Evolutionary conservation across 345 rosid genomes (phyloP), one percentile per base, ranked within the genome.

Genomic region (Punica granatum): DNA sequence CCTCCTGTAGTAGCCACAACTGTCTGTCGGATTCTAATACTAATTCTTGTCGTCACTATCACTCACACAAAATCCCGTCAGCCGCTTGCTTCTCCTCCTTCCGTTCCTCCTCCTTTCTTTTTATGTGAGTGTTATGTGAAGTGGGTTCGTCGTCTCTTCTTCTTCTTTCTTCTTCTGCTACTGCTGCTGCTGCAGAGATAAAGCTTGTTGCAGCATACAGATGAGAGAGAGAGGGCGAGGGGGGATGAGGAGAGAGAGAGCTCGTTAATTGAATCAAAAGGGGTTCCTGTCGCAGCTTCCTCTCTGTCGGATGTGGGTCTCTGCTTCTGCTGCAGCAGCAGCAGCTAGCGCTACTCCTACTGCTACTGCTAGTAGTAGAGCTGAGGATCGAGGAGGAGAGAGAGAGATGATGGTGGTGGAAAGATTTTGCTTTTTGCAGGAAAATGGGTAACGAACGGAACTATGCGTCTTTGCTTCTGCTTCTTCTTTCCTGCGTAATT

Each of bases 1-100:
- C 91, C 98, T 82, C 80, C 96, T 67, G 96, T 91, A 85, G 95
- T 91, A 86, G 99, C 99, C 99, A 94, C 97, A 82, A 81, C 85
- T 82, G 76, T 37, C 33, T 43, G 13, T 15, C n/a, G 33, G 37
- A 66, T 32, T 35, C 6, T 53, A 19, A 65, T 18, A 8, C 53
- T 31, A 41, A 23, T 12, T 5, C 62, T 26, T 2, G 44, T n/a
- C 33, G 66, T 63, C 26, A 7, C 28, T 14, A 21, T 26, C 12
- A n/a, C n/a, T n/a, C n/a, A n/a, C n/a, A n/a, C n/a, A n/a, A 37
- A 37, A 37, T 37, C 41, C 41, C n/a, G n/a, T n/a, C n/a, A n/a
- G n/a, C 11, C 41, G 11, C 41, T 37, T 37, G 41, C 11, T 37
- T 11, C 41, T 37, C 5, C 41, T 37, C 6, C 5, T 4, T 5